These are phyloP conservation scores for Phaseolus lunatus DNA, from an alignment of 306 rosid genomes.

Conservation along the genomic window DNA sequence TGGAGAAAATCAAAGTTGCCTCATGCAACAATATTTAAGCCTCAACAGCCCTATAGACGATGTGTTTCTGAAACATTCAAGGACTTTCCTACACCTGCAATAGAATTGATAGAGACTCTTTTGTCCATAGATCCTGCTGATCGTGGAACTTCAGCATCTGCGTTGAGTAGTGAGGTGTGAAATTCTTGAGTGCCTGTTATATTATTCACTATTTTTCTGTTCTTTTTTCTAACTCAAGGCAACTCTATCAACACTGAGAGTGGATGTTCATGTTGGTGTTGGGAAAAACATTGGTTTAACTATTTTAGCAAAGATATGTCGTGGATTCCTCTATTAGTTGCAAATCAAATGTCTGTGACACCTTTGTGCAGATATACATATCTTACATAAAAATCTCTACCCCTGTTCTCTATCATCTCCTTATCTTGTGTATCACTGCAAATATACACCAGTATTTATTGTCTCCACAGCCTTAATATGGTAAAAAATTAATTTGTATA, in stretches of 20 bases:
- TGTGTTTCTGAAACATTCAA: conserved; percentile 84
- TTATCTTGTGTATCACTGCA: background rate
- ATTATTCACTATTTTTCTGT: background rate
- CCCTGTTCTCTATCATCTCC: background rate
- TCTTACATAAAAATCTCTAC: conserved; percentile 3
- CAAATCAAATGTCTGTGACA: conserved; percentile 11
- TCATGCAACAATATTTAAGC: conserved; percentile 94
- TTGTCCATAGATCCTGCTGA: conserved; percentile 91
- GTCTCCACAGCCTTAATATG: background rate
- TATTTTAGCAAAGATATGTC: background rate
- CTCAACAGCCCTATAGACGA: conserved; percentile 90
- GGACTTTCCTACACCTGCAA: conserved; percentile 86
- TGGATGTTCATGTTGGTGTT: conserved; percentile 21
- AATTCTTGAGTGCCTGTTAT: conserved; percentile 35
- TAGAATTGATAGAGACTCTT: conserved; percentile 74
- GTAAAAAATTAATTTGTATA: conserved; percentile 4
- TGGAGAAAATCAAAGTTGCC: conserved; percentile 97
- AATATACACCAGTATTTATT: background rate
- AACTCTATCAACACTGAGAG: conserved; percentile 16
- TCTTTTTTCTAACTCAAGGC: background rate
- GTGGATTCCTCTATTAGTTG: conserved; percentile 11
- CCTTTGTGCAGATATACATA: background rate
- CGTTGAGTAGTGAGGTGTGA: conserved; percentile 82
- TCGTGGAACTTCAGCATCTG: conserved; percentile 86
- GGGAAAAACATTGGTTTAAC: conserved; percentile 15